Evolutionary conservation across 1,284 basidiomycete species (phyloP), one percentile per base, ranked within the genome.

Genomic region (Neolentinus lepideus): DNA sequence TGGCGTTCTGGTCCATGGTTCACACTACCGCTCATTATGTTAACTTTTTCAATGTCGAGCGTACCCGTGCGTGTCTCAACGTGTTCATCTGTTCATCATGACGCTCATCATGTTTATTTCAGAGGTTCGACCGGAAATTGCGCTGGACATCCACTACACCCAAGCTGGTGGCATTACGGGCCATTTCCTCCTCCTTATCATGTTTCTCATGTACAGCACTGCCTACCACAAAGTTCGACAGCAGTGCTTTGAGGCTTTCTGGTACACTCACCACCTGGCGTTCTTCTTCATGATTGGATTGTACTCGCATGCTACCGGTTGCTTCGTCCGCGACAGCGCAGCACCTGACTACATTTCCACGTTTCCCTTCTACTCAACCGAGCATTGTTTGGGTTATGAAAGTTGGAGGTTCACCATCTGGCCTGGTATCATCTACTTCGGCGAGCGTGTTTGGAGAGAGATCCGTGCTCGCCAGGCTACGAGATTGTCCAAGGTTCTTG

Each of bases 241-340:
- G 59, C 90, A 93, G 71, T 90, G 85, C 73, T 94, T 94, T 69
- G 92, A 95, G 69, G 90, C 83, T 0, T 95, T 95, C 75, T 94
- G 92, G 92, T 94, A 92, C 70, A 93, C 91, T 22, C 91, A 94
- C 62, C 92, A 94, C 64, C 81, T 93, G 48, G 92, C 91, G 9
- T 91, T 92, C 77, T 92, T 94, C 77, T 93, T 92, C 75, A 90
- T 92, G 85, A 77, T 94, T 58, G 88, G 82, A 26, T 79, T 94
- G 53, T 94, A 90, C 71, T 80, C 90, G 8, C 92, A 95, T 69
- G 92, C 93, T 2, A 91, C 88, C 54, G 93, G 92, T 16, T 95
- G 92, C 71, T 95, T 95, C 71, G 93, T 95, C 54, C 90, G 93
- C 57, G 90, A 94, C 64, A 78, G 81, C 3, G 74, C 75, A 12